Conservation (phyloP, 345 rosid species). For the Salix arbutifolia region DNA sequence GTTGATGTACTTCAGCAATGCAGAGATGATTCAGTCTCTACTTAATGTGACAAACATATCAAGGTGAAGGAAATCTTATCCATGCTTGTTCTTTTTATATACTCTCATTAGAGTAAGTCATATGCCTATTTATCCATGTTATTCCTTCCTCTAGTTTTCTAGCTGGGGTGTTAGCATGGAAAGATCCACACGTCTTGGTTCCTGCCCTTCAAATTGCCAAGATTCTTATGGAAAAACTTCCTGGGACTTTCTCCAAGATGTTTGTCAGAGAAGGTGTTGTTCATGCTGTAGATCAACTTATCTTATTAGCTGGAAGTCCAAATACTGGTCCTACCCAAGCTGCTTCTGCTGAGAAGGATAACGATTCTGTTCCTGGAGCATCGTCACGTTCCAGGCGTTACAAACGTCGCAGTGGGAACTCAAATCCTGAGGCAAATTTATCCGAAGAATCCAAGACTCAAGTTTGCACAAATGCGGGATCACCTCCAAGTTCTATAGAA, state of each 20-base stretch:
- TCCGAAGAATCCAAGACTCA: constrained; percentile 62
- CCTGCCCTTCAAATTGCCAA: constrained; percentile 97
- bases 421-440: constrained; percentile 59
- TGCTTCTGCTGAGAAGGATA: constrained; percentile 68
- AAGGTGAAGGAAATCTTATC: constrained; percentile 44
- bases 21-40: constrained; percentile 88
- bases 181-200: constrained; percentile 95
- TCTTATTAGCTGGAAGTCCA: constrained; percentile 62
- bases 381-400: constrained; percentile 87
- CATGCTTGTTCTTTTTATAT: neutral
- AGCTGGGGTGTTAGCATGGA: constrained; percentile 99
- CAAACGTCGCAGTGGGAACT: constrained; percentile 70
- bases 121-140: constrained; percentile 12
- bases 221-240: constrained; percentile 97
- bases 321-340: constrained; percentile 38
- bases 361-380: constrained; percentile 55
- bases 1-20: constrained; percentile 84
- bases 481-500: constrained; percentile 64
- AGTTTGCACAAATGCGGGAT: constrained; percentile 49
- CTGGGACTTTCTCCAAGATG: constrained; percentile 87
- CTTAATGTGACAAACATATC: constrained; percentile 84
- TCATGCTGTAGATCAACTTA: constrained; percentile 95
- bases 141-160: constrained; percentile 55
- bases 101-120: neutral
- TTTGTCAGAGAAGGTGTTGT: constrained; percentile 98